Evolutionary conservation across 129 eudicot species (phyloP), one percentile per base, ranked within the genome.

Genomic region (Smallanthus sonchifolius): DNA sequence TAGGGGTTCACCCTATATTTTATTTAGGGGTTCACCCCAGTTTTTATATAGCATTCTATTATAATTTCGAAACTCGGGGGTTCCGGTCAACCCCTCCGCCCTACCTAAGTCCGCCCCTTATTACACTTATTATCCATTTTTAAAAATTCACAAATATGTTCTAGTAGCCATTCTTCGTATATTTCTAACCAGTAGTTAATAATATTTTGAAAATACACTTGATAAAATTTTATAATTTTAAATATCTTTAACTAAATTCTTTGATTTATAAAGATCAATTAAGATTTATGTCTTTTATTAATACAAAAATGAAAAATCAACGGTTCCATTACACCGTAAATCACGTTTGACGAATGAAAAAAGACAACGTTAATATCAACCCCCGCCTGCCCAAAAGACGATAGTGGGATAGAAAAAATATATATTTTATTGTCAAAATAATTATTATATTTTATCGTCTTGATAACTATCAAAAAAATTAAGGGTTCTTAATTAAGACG

Each of bases 311-410:
- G 35, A 72, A 54, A 13, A 40, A 57, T 59, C 59, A 61, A 61
- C 4, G 10, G 4, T 47, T 44, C 24, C 35, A 37, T 30, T 20
- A 60, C 70, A 74, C 78, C 78, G 70, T 62, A 74, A 74, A 61
- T 74, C 70, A 74, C 78, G 78, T 61, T 74, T 44, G 78, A 61
- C 70, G 35, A 74, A 61, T 56, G 57, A 17, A 35, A 73, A n/a
- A 61, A 30, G 78, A 30, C 78, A 74, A 62, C 1, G 47, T 32
- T 40, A 30, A 44, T 69, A 73, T 73, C 40, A 42, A 72, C 77
- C 15, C 45, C 67, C 69, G 59, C 60, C 68, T 59, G 77, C 68
- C 61, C 60, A 16, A 35, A 14, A 40, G 60, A 44, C 28, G 51
- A 45, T 49, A 20, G 61, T 19, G 13, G 70, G 61, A 73, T 61